Evolutionary conservation across 345 rosid species (phyloP).

Genomic region (Melaleuca alternifolia): DNA sequence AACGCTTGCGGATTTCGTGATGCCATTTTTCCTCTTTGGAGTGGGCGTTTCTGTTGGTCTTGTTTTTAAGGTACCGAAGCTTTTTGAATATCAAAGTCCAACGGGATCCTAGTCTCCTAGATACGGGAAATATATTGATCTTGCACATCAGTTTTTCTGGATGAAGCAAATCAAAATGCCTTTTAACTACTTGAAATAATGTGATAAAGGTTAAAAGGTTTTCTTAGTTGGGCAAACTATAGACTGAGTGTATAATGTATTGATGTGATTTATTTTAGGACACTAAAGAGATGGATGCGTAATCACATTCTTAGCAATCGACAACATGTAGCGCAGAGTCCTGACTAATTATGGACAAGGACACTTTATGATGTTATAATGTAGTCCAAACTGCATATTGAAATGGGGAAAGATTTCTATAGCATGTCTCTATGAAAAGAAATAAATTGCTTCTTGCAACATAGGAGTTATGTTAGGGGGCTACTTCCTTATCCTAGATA

Average conservation of each 20-base stretch:
- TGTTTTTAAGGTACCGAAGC: constrained; percentile 26
- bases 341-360: neutral
- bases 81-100: neutral
- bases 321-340: neutral
- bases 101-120: neutral
- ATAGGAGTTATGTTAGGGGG: neutral
- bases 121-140: neutral
- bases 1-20: constrained; percentile 49
- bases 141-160: neutral
- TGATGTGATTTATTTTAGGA: neutral
- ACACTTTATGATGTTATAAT: neutral
- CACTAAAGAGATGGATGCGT: neutral
- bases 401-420: neutral
- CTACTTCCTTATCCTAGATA: neutral
- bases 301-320: neutral
- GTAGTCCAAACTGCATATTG: neutral
- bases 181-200: neutral
- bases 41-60: constrained; percentile 43
- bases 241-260: neutral
- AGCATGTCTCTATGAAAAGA: neutral
- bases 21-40: constrained; percentile 52
- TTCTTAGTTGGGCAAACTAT: neutral
- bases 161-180: neutral
- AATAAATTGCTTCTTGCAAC: neutral
- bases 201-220: neutral